Evolutionary conservation across 441 rosid species (phyloP).

Genomic region (Capsella rubella): DNA sequence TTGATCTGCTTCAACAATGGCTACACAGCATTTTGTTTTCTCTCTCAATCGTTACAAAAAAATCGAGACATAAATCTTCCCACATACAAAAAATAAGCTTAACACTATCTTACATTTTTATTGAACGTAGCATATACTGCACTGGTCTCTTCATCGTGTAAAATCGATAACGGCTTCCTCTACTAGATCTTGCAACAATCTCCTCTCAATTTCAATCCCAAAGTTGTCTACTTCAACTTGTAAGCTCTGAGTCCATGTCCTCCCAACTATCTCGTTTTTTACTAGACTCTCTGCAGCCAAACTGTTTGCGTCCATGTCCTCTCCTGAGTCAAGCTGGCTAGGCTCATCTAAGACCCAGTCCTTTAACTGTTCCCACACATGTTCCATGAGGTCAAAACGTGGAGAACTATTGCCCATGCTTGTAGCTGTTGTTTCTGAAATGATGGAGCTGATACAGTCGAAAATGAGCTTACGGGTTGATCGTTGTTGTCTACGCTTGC

Average conservation of each 20-base stretch:
- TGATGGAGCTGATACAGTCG: conserved; percentile 69
- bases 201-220: conserved; percentile 65
- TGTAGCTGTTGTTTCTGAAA: conserved; percentile 50
- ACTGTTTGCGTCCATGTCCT: conserved; percentile 62
- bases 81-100: neutral
- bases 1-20: conserved; percentile 37
- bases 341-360: conserved; percentile 57
- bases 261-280: conserved; percentile 73
- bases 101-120: conserved; percentile 39
- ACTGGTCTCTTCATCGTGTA: conserved; percentile 41
- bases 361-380: conserved; percentile 65
- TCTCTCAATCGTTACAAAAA: conserved; percentile 33
- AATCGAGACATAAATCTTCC: conserved; percentile 37
- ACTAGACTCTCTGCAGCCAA: conserved; percentile 66
- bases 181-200: conserved; percentile 73
- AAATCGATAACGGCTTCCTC: conserved; percentile 74
- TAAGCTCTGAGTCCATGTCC: conserved; percentile 62
- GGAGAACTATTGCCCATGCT: neutral
- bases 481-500: conserved; percentile 68
- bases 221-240: conserved; percentile 58
- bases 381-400: conserved; percentile 51
- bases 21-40: conserved; percentile 25
- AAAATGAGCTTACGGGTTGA: conserved; percentile 72
- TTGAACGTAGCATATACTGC: conserved; percentile 25
- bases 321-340: conserved; percentile 38